Evolutionary conservation across 257 asterid genomes (phyloP).

Genomic region (Capsicum baccatum): DNA sequence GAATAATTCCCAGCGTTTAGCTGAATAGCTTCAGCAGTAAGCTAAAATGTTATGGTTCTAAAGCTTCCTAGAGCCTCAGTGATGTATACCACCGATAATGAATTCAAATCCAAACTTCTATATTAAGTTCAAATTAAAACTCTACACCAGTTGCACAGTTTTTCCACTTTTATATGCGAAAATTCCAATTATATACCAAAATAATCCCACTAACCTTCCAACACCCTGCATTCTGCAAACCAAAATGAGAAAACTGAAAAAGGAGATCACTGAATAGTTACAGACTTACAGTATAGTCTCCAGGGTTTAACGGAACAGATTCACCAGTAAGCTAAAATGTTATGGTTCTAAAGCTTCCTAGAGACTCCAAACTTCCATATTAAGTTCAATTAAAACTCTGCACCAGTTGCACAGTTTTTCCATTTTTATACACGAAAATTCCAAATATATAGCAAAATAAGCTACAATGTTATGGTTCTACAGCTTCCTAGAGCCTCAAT

Average conservation of each 20-base stretch:
- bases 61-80: not conserved
- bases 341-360: not conserved
- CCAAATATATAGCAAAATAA: not conserved
- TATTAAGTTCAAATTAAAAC: not conserved
- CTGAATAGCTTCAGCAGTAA: not conserved
- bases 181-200: not conserved
- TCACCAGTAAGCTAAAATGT: not conserved
- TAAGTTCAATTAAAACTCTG: not conserved
- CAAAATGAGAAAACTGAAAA: too few relatives aligned
- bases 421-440: not conserved
- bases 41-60: not conserved
- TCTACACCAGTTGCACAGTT: not conserved
- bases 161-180: not conserved
- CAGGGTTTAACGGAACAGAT: too few relatives aligned
- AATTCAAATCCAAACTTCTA: not conserved
- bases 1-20: too few relatives aligned
- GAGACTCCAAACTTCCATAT: not conserved
- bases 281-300: too few relatives aligned
- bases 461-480: not conserved
- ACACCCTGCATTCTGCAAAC: too few relatives aligned
- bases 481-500: not conserved
- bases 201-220: too few relatives aligned
- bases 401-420: not conserved
- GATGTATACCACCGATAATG: not conserved
- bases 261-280: too few relatives aligned